Conservation (phyloP, 2,329 filamentous ascomycete genomes). For the Colletotrichum viniferum region DNA sequence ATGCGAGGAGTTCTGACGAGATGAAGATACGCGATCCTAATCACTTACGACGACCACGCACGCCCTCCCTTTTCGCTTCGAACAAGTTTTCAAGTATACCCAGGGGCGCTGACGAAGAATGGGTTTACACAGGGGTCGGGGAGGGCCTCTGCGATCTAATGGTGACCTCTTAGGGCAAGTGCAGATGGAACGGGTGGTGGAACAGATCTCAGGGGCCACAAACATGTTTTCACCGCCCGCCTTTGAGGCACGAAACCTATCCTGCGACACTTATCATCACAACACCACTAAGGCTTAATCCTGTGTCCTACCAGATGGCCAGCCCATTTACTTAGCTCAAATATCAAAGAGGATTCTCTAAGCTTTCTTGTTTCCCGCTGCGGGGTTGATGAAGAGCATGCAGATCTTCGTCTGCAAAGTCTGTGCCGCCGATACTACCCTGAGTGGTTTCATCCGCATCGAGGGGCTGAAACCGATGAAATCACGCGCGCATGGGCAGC, state of each 20-base stretch:
- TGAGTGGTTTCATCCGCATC: conserved; percentile 1
- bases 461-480: conserved; percentile 7
- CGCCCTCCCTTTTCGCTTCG: conserved; percentile 38
- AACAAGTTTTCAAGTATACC: conserved; percentile 41
- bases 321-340: conserved; percentile 20
- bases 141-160: conserved; percentile 30
- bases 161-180: conserved; percentile 3
- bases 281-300: conserved; percentile 11
- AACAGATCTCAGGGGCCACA: neutral
- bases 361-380: neutral
- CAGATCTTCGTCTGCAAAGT: neutral
- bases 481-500: neutral
- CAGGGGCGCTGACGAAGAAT: conserved; percentile 29
- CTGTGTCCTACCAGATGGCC: neutral
- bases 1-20: conserved; percentile 11
- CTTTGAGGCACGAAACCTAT: conserved; percentile 1
- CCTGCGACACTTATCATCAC: conserved; percentile 6
- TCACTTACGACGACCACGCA: conserved; percentile 29
- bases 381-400: neutral
- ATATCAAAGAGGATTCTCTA: conserved; percentile 1
- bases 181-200: neutral
- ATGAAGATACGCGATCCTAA: conserved; percentile 28
- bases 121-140: conserved; percentile 34
- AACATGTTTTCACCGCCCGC: neutral
- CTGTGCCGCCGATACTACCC: neutral